phyloP scores from a whole-genome alignment of 1,284 basidiomycete genomes.

The Irpex sp. region DNA sequence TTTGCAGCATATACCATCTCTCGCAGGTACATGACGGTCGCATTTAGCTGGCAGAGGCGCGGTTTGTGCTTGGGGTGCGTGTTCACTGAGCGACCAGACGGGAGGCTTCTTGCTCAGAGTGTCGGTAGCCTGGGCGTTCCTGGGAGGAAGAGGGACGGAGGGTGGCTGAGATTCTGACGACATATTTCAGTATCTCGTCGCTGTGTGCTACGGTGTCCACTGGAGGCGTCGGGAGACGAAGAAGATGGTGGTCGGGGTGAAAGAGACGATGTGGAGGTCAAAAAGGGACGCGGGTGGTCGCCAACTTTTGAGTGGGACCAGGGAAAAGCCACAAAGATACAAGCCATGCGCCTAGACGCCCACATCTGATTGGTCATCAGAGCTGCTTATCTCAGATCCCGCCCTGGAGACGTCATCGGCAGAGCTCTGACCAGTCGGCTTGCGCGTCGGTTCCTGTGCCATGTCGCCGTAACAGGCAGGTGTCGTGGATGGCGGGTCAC shows the following conservation, averaged over 20 bases:
- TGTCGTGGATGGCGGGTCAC: not conserved
- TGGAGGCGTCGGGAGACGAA: not conserved
- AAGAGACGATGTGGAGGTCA: not conserved
- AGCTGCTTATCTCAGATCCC: not conserved
- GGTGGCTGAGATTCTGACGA: slow-evolving; percentile 20
- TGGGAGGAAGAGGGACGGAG: slow-evolving; percentile 31
- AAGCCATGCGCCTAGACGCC: not conserved
- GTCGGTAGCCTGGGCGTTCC: slow-evolving; percentile 17
- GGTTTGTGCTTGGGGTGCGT: slow-evolving; percentile 30
- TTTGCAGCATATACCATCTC: slow-evolving; percentile 76
- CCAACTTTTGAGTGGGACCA: not conserved
- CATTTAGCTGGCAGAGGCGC: slow-evolving; percentile 58
- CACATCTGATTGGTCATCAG: not conserved
- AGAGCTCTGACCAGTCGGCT: not conserved
- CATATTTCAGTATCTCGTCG: slow-evolving; percentile 9
- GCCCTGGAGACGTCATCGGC: not conserved
- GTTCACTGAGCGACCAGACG: slow-evolving; percentile 57
- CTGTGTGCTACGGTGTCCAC: not conserved
- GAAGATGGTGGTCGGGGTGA: not conserved
- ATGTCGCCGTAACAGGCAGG: not conserved
- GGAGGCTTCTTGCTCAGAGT: slow-evolving; percentile 39
- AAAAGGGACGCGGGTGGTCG: not conserved
- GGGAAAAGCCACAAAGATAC: not conserved
- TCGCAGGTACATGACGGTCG: slow-evolving; percentile 43
- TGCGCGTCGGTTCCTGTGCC: not conserved